Evolutionary conservation across 768 basidiomycete genomes (phyloP).

Genomic region (Russula dissimulans): DNA sequence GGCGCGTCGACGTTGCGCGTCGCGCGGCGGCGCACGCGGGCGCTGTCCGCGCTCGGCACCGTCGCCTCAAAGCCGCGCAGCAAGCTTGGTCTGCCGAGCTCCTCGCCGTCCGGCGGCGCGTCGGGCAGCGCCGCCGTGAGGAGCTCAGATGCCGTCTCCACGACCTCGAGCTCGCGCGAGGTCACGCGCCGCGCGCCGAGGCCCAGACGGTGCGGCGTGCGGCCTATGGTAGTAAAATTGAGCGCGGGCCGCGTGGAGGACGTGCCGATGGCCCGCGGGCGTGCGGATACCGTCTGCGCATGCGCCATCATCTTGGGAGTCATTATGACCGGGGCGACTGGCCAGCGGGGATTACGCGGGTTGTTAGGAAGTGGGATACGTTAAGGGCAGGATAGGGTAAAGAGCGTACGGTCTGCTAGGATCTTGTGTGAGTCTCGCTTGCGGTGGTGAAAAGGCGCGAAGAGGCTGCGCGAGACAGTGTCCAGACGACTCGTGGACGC

Average conservation of each 20-base stretch:
- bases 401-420: conserved; percentile 59
- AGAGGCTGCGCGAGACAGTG: conserved; percentile 57
- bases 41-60: conserved; percentile 78
- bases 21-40: conserved; percentile 66
- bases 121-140: conserved; percentile 66
- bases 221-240: conserved; percentile 72
- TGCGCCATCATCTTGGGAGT: conserved; percentile 74
- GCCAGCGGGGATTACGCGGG: neutral
- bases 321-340: conserved; percentile 86
- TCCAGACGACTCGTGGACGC: conserved; percentile 38
- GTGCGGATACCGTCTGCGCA: conserved; percentile 57
- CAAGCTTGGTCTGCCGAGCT: conserved; percentile 68
- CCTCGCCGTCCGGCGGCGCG: conserved; percentile 67
- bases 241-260: conserved; percentile 33
- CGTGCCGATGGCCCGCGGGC: conserved; percentile 30
- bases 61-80: conserved; percentile 92
- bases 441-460: conserved; percentile 55
- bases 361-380: neutral
- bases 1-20: conserved; percentile 73
- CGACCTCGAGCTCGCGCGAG: conserved; percentile 75
- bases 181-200: conserved; percentile 61
- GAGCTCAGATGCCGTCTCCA: conserved; percentile 73
- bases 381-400: neutral
- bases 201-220: conserved; percentile 63
- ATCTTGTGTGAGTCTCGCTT: conserved; percentile 65